Conservation (phyloP, 2,329 filamentous ascomycete genomes). For the Botrytis deweyae region DNA sequence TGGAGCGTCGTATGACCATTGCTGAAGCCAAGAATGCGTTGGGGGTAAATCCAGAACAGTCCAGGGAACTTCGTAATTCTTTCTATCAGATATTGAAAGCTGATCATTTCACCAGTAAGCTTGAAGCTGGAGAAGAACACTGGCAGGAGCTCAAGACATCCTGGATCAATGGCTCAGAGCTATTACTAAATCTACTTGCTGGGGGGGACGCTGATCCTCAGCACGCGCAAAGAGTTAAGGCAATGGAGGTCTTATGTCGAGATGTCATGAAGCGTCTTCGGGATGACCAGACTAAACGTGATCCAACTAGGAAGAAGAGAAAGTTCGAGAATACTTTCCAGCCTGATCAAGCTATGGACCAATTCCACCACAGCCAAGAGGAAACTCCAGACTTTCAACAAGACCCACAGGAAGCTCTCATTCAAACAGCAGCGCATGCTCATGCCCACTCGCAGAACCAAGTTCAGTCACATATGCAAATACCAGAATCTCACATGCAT, state of each 20-base stretch:
- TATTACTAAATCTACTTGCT: constrained; percentile 56
- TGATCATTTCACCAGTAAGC: constrained; percentile 69
- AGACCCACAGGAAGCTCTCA: constrained; percentile 33
- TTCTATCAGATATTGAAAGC: constrained; percentile 66
- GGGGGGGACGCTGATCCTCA: constrained; percentile 52
- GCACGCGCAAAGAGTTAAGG: constrained; percentile 57
- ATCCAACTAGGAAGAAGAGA: constrained; percentile 47
- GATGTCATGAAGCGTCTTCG: constrained; percentile 77
- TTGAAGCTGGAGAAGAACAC: constrained; percentile 68
- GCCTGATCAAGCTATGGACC: constrained; percentile 30
- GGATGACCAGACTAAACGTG: constrained; percentile 61
- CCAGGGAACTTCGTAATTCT: constrained; percentile 61
- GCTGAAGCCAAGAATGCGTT: constrained; percentile 72
- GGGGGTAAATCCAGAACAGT: constrained; percentile 66
- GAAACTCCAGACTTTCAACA: constrained; percentile 32
- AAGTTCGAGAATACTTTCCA: constrained; percentile 34
- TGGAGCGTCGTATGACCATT: constrained; percentile 67
- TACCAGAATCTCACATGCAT: constrained; percentile 24
- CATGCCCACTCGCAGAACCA: constrained; percentile 37
- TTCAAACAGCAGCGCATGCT: constrained; percentile 34
- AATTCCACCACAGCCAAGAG: constrained; percentile 30
- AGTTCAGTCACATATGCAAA: constrained; percentile 26
- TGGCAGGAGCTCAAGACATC: constrained; percentile 68
- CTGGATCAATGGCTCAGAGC: constrained; percentile 61
- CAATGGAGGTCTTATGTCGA: constrained; percentile 68